Conservation (phyloP, 768 basidiomycete species). For the Russula virescens region DNA sequence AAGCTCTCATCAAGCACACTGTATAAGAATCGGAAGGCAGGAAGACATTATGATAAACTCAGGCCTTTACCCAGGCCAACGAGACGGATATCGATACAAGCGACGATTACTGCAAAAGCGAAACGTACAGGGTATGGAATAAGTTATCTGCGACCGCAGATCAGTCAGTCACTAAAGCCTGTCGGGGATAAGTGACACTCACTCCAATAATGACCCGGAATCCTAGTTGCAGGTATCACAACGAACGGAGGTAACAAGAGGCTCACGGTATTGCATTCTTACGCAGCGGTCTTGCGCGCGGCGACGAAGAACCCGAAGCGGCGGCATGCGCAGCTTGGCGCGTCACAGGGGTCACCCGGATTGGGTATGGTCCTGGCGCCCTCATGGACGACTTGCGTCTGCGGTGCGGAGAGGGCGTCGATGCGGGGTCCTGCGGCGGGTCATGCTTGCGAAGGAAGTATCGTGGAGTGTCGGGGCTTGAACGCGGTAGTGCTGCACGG, state of each 20-base stretch:
- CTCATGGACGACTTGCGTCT: constrained; percentile 6
- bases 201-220: constrained; percentile 8
- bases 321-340: constrained; percentile 21
- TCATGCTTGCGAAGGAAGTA: constrained; percentile 27
- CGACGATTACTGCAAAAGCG: neutral
- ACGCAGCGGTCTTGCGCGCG: constrained; percentile 22
- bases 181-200: neutral
- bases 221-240: constrained; percentile 3
- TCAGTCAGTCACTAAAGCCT: neutral
- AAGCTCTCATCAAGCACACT: neutral
- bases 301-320: constrained; percentile 15
- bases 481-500: neutral
- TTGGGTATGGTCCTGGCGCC: constrained; percentile 8
- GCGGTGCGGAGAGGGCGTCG: constrained; percentile 1
- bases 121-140: constrained; percentile 3
- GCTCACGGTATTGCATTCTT: constrained; percentile 11
- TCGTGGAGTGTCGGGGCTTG: constrained; percentile 18
- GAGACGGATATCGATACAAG: constrained; percentile 18
- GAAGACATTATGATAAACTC: neutral
- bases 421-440: neutral
- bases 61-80: neutral
- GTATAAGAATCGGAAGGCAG: neutral
- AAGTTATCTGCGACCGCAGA: constrained; percentile 13
- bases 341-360: constrained; percentile 1
- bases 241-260: neutral